Evolutionary conservation across 495 filamentous ascomycete species (phyloP), one percentile per base, ranked within the genome.

Genomic region (Trichoderma asperelloides): DNA sequence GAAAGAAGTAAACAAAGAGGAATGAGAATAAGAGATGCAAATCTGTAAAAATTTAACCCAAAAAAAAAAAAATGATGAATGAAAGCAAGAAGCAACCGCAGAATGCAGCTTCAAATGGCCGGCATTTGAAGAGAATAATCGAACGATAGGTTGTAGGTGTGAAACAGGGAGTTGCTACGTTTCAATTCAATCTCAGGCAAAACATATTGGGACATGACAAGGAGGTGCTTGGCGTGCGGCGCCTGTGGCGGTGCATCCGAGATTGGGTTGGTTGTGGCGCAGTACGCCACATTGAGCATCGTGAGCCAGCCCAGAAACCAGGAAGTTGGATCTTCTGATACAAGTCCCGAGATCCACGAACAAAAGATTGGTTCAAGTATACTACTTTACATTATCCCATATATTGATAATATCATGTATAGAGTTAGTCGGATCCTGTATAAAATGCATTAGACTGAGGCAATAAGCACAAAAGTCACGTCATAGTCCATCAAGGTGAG

Each of bases 41-140:
- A n/a, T n/a, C n/a, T n/a, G 18, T 18, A 33, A 63, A 63, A 8
- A 7, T n/a, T n/a, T n/a, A n/a, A n/a, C n/a, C n/a, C n/a, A 33
- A 63, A 3, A 63, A 63, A 63, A 2, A 40, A 33, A 45, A 1
- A 65, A 65, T 16, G 41, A 51, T 4, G 18, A 33, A 40, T 23
- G 15, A 9, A 64, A 64, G 11, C 62, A 40, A 43, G 15, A 28
- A 28, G 23, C 8, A 39, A 40, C 33, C 33, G 33, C 27, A 21
- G 41, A 60, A 27, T 21, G 16, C 39, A 23, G 21, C 64, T 49
- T 65, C 64, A 65, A 21, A 65, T 65, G 64, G n/a, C 64, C 64
- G 9, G 64, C 64, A 65, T 65, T 18, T 64, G 33, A 64, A 64
- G 62, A 16, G 27, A 13, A 63, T 27, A 18, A 33, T 63, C 28